Percentiles rank a stretch among this genome's conserved stretches.
Evolutionary conservation across 306 rosid genomes (phyloP).

Genomic region (Neltuma alba): DNA sequence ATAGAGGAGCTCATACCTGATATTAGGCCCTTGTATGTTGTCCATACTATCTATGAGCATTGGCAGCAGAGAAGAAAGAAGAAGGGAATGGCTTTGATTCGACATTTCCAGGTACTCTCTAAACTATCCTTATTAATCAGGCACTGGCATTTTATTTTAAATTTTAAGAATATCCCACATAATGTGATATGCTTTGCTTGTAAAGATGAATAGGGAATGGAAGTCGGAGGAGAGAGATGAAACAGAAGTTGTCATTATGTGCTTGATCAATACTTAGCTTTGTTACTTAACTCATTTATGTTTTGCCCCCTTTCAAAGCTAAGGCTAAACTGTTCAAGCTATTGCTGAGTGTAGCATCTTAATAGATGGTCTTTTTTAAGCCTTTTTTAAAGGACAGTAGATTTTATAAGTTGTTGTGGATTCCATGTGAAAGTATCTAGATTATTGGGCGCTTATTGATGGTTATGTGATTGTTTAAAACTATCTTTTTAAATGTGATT

Average conservation of each 20-base stretch:
- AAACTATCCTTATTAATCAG: neutral
- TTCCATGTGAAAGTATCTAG: neutral
- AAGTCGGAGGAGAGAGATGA: neutral
- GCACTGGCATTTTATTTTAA: neutral
- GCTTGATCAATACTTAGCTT: neutral
- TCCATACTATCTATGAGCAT: conserved; percentile 55
- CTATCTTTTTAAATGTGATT: neutral
- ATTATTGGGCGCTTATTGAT: neutral
- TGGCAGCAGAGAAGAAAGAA: conserved; percentile 68
- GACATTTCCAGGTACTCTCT: conserved; percentile 75
- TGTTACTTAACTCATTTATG: neutral
- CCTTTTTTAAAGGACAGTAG: neutral
- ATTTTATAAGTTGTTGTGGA: neutral
- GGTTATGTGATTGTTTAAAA: neutral
- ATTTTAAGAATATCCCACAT: neutral
- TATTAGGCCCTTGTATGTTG: conserved; percentile 45
- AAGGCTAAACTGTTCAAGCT: conserved; percentile 1
- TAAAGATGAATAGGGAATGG: conserved; percentile 1
- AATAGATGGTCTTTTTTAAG: neutral
- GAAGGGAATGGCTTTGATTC: conserved; percentile 71
- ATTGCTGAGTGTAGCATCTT: neutral
- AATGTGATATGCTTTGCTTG: neutral
- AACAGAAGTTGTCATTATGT: neutral
- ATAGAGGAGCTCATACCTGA: conserved; percentile 59
- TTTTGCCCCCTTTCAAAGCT: neutral